Conservation (phyloP, 2,329 filamentous ascomycete species). For the Paramyrothecium roridum region DNA sequence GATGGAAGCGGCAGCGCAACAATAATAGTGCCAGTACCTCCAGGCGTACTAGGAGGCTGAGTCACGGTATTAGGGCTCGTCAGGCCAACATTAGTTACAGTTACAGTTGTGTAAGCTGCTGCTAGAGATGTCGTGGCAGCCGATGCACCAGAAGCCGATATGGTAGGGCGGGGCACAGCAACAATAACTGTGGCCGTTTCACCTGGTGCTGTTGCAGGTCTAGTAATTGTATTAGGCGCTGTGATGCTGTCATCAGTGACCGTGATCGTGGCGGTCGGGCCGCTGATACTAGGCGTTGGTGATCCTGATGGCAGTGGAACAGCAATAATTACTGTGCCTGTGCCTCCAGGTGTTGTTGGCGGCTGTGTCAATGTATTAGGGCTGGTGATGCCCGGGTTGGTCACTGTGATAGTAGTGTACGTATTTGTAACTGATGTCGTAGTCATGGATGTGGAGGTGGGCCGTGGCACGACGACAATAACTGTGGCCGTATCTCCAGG, state of each 20-base stretch:
- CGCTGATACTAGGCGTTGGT: neutral
- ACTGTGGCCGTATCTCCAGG: neutral
- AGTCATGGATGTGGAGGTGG: neutral
- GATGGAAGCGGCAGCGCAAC: neutral
- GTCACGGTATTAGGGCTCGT: neutral
- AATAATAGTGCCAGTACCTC: neutral
- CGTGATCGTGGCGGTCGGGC: neutral
- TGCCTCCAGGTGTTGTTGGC: neutral
- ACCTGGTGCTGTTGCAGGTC: neutral
- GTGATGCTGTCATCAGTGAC: neutral
- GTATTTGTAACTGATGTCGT: neutral
- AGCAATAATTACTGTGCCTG: neutral
- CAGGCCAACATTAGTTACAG: neutral
- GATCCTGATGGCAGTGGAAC: neutral
- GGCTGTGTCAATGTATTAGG: neutral
- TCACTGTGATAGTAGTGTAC: neutral
- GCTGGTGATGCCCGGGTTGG: neutral
- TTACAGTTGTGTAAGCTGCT: neutral
- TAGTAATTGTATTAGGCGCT: neutral
- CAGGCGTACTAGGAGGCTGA: neutral
- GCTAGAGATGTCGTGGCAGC: neutral
- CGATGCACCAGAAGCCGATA: neutral
- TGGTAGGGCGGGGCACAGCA: neutral
- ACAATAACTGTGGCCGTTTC: neutral
- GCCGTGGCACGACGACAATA: neutral